phyloP scores from a whole-genome alignment of 768 basidiomycete species.

The Cytidiella melzeri region DNA sequence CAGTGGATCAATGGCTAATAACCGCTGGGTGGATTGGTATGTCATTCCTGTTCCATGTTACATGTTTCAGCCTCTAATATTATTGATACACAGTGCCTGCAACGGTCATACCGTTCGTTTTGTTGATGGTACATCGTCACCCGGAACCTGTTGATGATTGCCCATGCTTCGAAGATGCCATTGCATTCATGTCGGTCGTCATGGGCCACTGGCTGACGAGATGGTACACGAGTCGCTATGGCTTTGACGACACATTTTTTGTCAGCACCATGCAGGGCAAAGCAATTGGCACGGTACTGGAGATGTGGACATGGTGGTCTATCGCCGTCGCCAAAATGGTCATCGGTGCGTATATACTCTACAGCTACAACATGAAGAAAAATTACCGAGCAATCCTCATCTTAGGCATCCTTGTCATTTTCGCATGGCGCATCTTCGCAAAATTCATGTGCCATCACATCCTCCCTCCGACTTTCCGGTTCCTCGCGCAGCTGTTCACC shows the following conservation, averaged over 20 bases:
- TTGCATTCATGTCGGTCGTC: constrained; percentile 83
- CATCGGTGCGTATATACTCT: constrained; percentile 29
- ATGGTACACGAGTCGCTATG: constrained; percentile 52
- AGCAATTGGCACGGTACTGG: constrained; percentile 35
- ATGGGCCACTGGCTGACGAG: constrained; percentile 64
- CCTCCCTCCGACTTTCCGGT: constrained; percentile 82
- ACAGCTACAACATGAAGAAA: too few species aligned
- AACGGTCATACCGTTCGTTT: constrained; percentile 52
- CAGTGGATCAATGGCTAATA: constrained; percentile 38
- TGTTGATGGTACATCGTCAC: constrained; percentile 80
- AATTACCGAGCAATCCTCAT: too few species aligned
- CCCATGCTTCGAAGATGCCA: constrained; percentile 97
- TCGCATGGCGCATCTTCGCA: constrained; percentile 82
- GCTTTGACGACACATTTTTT: constrained; percentile 29
- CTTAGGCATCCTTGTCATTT: constrained; percentile 70
- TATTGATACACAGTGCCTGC: constrained; percentile 45
- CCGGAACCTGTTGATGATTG: constrained; percentile 96
- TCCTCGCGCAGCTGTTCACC: constrained; percentile 55
- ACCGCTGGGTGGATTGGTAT: constrained; percentile 32
- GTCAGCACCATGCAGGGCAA: constrained; percentile 50
- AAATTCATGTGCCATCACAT: constrained; percentile 69
- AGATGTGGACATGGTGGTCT: constrained; percentile 30
- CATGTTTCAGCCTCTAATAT: background rate
- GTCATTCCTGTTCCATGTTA: too few species aligned
- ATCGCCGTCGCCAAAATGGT: constrained; percentile 35